Base-by-base conservation (phyloP, 441 rosid species). In the Metrosideros polymorpha region DNA sequence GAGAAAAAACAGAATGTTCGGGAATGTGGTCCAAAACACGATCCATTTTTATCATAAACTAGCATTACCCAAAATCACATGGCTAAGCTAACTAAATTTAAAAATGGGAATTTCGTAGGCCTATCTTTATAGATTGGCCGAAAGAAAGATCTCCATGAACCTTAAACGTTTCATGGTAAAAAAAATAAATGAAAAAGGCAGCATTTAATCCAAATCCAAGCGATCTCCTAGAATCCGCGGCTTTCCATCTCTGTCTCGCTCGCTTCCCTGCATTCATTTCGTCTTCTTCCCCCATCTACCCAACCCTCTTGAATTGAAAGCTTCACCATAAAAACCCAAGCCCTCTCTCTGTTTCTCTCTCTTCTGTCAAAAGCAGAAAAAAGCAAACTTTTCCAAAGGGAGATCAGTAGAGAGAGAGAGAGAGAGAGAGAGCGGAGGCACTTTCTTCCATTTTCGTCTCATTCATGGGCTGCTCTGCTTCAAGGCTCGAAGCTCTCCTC, bases 401-500 rank as follows among this genome's bases (percentile, higher is more conserved):
- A 19, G 76, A 35, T 54, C 57, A 54, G 57, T 54, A 54, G 57
- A 9, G 56, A 22, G 12, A 24, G 56, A 22, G 56, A 3, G 56
- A 0, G 54, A 6, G 55, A 2, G 76, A 5, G 76, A 19, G 76
- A 3, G 7, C 27, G 35, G 76, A 9, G 43, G 76, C 43, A 35
- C 32, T 63, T 35, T 35, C n/a, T 71, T 71, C 47, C 86, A 17
- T 85, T 47, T 76, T 56, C n/a, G 66, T 39, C n/a, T 83, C 86
- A 87, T 85, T 88, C 88, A 95, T 95, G 98, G 99, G 98, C 61
- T 94, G 94, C 91, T 92, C 97, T 71, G 91, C 95, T 92, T 96
- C 99, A 25, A 94, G 91, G 88, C 90, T 94, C 15, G 79, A 71
- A 24, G 79, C 79, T 24, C 45, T 71, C 47, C 79, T 71, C 47